These are phyloP conservation scores for Neurospora sp. DNA, from an alignment of 495 filamentous ascomycete species.

Conservation along the genomic window DNA sequence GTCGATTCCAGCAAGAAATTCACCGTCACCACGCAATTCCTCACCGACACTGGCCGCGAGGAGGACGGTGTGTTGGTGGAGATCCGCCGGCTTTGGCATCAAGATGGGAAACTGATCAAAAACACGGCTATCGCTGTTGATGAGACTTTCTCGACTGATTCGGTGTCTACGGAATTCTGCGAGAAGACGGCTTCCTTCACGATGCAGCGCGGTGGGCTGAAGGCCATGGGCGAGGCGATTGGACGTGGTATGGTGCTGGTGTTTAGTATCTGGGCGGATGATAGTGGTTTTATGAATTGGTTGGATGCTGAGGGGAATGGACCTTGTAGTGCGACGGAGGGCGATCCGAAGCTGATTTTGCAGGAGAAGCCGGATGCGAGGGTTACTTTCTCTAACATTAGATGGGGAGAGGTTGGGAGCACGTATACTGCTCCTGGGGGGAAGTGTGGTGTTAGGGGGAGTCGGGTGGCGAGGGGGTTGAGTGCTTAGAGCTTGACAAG, in stretches of 20 bases:
- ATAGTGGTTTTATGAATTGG: constrained; percentile 52
- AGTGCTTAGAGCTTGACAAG: background rate
- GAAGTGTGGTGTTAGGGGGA: background rate
- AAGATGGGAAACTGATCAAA: constrained; percentile 47
- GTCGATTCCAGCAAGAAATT: constrained; percentile 49
- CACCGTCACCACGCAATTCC: constrained; percentile 63
- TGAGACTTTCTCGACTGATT: background rate
- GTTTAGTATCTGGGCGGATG: constrained; percentile 55
- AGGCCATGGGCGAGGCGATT: constrained; percentile 47
- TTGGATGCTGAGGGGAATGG: constrained; percentile 47
- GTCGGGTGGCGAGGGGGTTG: background rate
- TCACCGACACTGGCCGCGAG: constrained; percentile 36
- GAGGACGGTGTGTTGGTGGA: constrained; percentile 39
- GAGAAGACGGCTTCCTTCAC: constrained; percentile 3
- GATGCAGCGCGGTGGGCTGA: constrained; percentile 41
- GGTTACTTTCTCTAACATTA: constrained; percentile 55
- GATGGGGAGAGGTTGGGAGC: constrained; percentile 54
- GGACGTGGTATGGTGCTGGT: constrained; percentile 52
- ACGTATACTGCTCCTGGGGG: constrained; percentile 34
- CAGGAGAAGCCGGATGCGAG: constrained; percentile 35
- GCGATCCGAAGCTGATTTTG: constrained; percentile 39
- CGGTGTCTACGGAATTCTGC: constrained; percentile 4
- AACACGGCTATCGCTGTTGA: constrained; percentile 1
- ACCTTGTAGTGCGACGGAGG: constrained; percentile 48
- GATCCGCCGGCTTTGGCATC: constrained; percentile 55